Conservation (phyloP, 148 eudicot genomes). For the Diospyros kaki region DNA sequence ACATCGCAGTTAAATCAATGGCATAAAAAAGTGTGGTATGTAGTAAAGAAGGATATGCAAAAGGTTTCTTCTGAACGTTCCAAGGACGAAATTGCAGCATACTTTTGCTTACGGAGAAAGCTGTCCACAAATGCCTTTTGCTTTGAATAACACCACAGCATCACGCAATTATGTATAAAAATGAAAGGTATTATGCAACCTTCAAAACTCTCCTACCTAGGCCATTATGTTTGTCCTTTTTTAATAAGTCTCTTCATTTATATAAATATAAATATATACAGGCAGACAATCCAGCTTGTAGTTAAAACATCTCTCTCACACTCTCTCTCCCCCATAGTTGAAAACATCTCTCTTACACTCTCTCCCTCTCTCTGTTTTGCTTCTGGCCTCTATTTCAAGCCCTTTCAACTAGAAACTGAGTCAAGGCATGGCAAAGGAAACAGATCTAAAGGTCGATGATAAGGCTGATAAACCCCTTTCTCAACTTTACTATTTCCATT, state of each 20-base stretch:
- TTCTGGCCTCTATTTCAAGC: neutral
- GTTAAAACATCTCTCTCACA: neutral
- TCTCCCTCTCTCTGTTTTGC: neutral
- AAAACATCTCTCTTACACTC: neutral
- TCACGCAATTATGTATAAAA: neutral
- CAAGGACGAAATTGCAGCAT: neutral
- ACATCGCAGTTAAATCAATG: no score
- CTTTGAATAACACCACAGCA: neutral
- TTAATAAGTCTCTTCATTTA: no score
- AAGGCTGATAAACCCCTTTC: neutral
- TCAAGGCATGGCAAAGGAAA: constrained; percentile 8
- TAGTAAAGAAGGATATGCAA: no score
- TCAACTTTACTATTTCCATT: neutral
- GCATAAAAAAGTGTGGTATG: no score
- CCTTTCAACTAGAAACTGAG: neutral
- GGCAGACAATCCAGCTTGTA: neutral
- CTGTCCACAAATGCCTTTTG: neutral
- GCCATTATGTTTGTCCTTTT: no score
- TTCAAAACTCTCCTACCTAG: neutral
- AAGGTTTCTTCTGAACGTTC: no score
- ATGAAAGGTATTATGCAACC: neutral
- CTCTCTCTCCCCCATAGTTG: neutral
- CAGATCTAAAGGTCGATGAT: neutral
- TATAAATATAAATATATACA: neutral
- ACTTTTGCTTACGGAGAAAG: constrained; percentile 2